Evolutionary conservation across 768 basidiomycete species (phyloP).

Genomic region (Suillus weaverae): DNA sequence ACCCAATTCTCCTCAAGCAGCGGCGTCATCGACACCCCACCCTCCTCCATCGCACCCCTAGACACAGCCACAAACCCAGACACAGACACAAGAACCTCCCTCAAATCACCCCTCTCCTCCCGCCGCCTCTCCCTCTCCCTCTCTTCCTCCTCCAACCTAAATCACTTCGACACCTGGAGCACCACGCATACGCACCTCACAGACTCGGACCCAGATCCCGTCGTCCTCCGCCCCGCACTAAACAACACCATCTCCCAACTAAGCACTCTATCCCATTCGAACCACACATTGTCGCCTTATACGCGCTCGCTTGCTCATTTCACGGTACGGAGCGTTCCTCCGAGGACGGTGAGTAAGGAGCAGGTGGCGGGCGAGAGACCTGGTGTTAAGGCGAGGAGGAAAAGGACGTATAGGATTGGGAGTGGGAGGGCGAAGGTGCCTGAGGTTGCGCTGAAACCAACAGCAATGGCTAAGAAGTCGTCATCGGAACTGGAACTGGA

Average conservation of each 20-base stretch:
- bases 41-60: conserved; percentile 32
- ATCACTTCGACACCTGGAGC: conserved; percentile 31
- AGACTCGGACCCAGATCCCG: conserved; percentile 44
- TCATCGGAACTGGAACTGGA: not conserved
- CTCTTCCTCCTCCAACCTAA: conserved; percentile 30
- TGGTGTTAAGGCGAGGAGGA: conserved; percentile 72
- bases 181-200: conserved; percentile 35
- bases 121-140: conserved; percentile 35
- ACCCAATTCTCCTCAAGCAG: conserved; percentile 48
- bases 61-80: not conserved
- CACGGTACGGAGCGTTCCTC: conserved; percentile 87
- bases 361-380: conserved; percentile 43
- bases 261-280: conserved; percentile 81
- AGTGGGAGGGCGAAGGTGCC: conserved; percentile 9
- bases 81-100: conserved; percentile 15
- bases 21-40: conserved; percentile 47
- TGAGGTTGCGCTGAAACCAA: not conserved
- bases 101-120: conserved; percentile 19
- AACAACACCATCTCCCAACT: conserved; percentile 83
- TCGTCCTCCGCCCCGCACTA: conserved; percentile 64
- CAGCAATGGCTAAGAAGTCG: too few relatives aligned
- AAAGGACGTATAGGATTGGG: conserved; percentile 68
- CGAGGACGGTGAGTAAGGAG: conserved; percentile 40
- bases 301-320: conserved; percentile 89
- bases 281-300: conserved; percentile 94